Conservation (phyloP, 1,139 yeast genomes). For the Geotrichum reessii region DNA sequence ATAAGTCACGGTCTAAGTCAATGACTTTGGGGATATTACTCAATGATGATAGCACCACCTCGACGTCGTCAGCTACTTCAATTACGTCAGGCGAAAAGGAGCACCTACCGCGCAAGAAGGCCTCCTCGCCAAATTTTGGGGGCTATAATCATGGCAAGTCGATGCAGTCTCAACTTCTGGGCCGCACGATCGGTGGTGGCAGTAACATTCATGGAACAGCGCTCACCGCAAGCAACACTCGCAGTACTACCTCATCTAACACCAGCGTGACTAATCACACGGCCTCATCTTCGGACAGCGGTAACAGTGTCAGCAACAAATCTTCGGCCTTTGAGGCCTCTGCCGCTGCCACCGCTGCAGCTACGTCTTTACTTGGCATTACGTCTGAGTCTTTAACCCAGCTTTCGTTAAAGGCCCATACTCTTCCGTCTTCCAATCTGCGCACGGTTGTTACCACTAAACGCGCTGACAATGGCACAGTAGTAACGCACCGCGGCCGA, state of each 20-base stretch:
- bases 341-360: slow-evolving; percentile 12
- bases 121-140: not conserved
- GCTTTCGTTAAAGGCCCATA: not conserved
- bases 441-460: not conserved
- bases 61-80: not conserved
- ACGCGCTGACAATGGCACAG: not conserved
- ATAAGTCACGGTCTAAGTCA: not conserved
- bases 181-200: not conserved
- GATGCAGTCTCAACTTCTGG: not conserved
- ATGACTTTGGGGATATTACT: not conserved
- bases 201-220: not conserved
- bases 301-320: not conserved
- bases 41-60: not conserved
- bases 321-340: slow-evolving; percentile 10
- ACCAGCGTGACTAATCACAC: not conserved
- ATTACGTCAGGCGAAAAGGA: not conserved
- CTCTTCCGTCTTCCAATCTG: not conserved
- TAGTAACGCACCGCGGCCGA: slow-evolving; percentile 8
- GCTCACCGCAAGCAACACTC: not conserved
- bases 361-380: slow-evolving; percentile 4
- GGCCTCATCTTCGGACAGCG: not conserved
- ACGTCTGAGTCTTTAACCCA: not conserved
- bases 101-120: not conserved
- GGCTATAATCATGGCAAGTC: not conserved
- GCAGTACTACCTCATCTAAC: not conserved